Percentiles rank a stretch among this genome's conserved stretches.
phyloP scores from a whole-genome alignment of 768 basidiomycete genomes.

The Phylloporus sp. region DNA sequence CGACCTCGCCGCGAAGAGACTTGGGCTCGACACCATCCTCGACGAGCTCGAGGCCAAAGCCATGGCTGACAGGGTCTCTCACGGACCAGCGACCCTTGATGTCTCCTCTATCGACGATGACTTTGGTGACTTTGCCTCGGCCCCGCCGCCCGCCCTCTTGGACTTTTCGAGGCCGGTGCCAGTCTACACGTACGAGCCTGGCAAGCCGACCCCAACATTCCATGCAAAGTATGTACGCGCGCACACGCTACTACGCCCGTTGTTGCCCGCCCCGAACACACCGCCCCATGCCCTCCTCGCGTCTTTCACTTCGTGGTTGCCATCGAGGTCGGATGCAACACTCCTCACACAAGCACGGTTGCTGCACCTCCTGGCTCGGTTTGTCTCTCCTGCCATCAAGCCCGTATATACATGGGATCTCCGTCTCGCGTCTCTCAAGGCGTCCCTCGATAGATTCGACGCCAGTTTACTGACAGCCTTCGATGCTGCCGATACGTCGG shows the following conservation, averaged over 20 bases:
- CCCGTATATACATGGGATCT: slow-evolving; percentile 67
- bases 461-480: slow-evolving; percentile 82
- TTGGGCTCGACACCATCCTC: slow-evolving; percentile 44
- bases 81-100: slow-evolving; percentile 54
- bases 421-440: slow-evolving; percentile 59
- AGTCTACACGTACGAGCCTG: slow-evolving; percentile 18
- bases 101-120: slow-evolving; percentile 56
- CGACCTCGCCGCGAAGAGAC: slow-evolving; percentile 48
- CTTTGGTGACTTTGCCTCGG: slow-evolving; percentile 79
- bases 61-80: slow-evolving; percentile 36
- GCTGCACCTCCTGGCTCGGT: slow-evolving; percentile 67
- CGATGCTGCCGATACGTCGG: slow-evolving; percentile 73
- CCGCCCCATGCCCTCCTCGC: slow-evolving; percentile 66
- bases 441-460: slow-evolving; percentile 86
- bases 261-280: slow-evolving; percentile 52
- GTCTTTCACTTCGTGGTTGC: slow-evolving; percentile 40
- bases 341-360: slow-evolving; percentile 58
- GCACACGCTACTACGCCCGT: slow-evolving; percentile 56
- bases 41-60: slow-evolving; percentile 52
- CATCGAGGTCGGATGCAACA: slow-evolving; percentile 35
- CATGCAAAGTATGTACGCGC: slow-evolving; percentile 62
- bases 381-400: slow-evolving; percentile 65
- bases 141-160: slow-evolving; percentile 22
- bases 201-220: slow-evolving; percentile 30
- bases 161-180: slow-evolving; percentile 15